Conservation (phyloP, 2,329 filamentous ascomycete species). For the Monilinia fructigena region DNA sequence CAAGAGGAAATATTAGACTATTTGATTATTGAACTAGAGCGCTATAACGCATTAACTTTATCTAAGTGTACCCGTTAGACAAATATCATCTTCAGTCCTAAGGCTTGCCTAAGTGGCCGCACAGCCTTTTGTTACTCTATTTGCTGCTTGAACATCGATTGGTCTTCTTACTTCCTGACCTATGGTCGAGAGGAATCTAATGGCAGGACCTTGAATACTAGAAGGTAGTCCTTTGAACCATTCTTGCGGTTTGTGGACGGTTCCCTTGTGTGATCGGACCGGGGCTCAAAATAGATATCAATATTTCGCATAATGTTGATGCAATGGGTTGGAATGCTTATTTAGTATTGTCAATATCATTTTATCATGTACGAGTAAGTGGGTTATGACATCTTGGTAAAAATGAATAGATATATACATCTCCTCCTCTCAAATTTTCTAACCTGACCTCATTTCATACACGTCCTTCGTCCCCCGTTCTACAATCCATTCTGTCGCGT, state of each 20-base stretch:
- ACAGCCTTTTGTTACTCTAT: neutral
- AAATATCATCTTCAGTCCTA: neutral
- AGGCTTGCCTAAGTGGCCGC: neutral
- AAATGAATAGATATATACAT: conserved; percentile 1
- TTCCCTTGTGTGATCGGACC: neutral
- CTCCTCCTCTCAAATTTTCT: neutral
- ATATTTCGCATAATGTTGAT: neutral
- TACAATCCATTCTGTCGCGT: neutral
- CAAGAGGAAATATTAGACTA: neutral
- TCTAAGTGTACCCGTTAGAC: conserved; percentile 1
- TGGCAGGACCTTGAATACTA: neutral
- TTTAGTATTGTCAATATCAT: neutral
- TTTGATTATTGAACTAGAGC: neutral
- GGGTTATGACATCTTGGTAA: neutral
- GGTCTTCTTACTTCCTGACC: neutral
- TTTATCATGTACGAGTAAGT: neutral
- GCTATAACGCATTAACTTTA: neutral
- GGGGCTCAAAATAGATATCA: neutral
- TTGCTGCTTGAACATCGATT: neutral
- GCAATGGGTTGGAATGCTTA: conserved; percentile 3
- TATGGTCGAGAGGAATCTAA: neutral
- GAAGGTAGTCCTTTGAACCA: neutral
- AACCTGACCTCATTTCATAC: neutral
- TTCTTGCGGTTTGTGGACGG: neutral
- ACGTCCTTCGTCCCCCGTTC: neutral